These are phyloP conservation scores for Senna tora DNA, from an alignment of 306 rosid species.

Conservation along the genomic window DNA sequence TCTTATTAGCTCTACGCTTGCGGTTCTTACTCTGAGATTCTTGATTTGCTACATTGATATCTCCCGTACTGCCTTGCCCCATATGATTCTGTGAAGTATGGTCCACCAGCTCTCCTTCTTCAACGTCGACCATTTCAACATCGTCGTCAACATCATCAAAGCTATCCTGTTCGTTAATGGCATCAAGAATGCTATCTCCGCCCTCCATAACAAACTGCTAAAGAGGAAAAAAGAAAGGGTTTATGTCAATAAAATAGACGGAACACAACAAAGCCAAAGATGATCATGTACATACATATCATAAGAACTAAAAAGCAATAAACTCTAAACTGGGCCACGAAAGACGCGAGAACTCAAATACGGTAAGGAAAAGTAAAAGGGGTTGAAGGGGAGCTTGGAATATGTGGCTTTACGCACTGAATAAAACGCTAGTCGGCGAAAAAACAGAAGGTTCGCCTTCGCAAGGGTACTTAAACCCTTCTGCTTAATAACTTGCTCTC, in stretches of 20 bases:
- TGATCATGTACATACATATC: background rate
- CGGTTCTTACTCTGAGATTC: constrained; percentile 45
- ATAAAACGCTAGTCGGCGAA: background rate
- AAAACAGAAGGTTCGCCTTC: background rate
- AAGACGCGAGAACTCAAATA: background rate
- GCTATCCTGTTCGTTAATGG: constrained; percentile 58
- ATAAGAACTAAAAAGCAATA: background rate
- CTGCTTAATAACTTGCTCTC: background rate
- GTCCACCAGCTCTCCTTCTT: constrained; percentile 84
- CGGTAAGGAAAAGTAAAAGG: background rate
- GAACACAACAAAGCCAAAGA: background rate
- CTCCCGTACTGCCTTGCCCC: constrained; percentile 41
- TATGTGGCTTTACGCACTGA: background rate
- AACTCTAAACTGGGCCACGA: background rate
- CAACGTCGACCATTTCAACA: constrained; percentile 86
- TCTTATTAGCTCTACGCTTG: constrained; percentile 62
- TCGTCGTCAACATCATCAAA: constrained; percentile 53
- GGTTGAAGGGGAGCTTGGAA: background rate
- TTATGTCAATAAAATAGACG: background rate
- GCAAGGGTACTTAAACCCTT: background rate
- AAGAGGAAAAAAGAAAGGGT: background rate
- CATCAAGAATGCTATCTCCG: constrained; percentile 65
- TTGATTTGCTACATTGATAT: constrained; percentile 33
- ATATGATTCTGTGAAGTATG: constrained; percentile 28
- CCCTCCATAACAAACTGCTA: constrained; percentile 54